Evolutionary conservation across 352 stramenopile species (phyloP), one percentile per base, ranked within the genome.

Genomic region (Discostella stelligera): DNA sequence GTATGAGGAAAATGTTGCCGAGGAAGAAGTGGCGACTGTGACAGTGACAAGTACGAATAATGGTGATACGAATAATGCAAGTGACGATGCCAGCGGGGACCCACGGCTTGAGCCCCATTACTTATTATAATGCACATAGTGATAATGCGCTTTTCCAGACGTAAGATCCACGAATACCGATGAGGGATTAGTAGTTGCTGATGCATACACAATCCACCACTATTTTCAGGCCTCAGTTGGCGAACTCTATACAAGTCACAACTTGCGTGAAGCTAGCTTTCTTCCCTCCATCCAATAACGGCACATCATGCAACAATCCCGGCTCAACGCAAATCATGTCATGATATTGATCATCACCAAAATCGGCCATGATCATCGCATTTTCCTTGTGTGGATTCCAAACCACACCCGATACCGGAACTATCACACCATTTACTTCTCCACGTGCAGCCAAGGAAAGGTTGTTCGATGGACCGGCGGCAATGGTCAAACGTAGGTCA

Each of bases 261-360:
- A 72, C 60, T 48, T 85, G 78, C n/a, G 60, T 71, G 55, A 81
- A 82, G 53, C 55, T 76, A 23, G 67, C 61, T n/a, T 3, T 72
- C 30, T 79, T 82, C 14, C 78, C 78, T 14, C 60, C 56, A 55
- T 74, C 37, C 23, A 85, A 37, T 48, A 55, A n/a, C 0, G 77
- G 71, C 16, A 79, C 63, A 67, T 77, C 60, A 25, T 25, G 77
- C 11, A 94, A 68, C 27, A 94, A 65, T 52, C 96, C 96, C 10
- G 96, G 96, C 82, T 98, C 96, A 49, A 98, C 91, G 79, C 96
- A 98, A 71, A 98, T 90, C 95, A 98, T 98, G 32, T 92, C 88
- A 53, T 93, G 66, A 77, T 97, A 98, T 83, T 98, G 94, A 53
- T 98, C 95, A 74, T 98, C 92, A 41, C 88, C 94, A 86, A 98